Percentiles rank a stretch among this genome's conserved stretches.
phyloP scores from a whole-genome alignment of 139 green algal species.

The Mychonastes homosphaera region DNA sequence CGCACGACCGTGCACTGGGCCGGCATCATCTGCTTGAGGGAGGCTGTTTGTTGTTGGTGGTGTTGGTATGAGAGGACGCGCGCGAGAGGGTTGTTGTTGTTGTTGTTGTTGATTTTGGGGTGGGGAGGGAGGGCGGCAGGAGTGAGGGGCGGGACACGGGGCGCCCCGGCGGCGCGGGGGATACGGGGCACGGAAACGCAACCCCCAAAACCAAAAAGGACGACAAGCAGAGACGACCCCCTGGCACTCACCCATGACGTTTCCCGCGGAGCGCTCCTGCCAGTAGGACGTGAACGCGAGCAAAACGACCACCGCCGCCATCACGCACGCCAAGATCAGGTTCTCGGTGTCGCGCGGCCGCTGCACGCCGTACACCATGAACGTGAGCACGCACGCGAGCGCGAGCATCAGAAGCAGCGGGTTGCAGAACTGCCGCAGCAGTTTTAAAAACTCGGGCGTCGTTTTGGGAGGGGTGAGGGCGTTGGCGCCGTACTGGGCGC shows the following conservation, averaged over 20 bases:
- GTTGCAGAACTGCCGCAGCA: slow-evolving; percentile 31
- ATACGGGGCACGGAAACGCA: too few species aligned
- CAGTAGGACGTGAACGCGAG: slow-evolving; percentile 21
- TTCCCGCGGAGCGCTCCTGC: slow-evolving; percentile 24
- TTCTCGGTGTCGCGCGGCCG: slow-evolving; percentile 21
- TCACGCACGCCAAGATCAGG: slow-evolving; percentile 21
- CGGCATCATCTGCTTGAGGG: slow-evolving; percentile 22
- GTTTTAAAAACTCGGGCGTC: slow-evolving; percentile 21
- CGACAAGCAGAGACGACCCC: too few species aligned
- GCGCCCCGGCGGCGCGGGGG: too few species aligned
- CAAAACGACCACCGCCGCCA: slow-evolving; percentile 23
- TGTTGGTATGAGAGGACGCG: too few species aligned
- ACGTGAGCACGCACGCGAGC: slow-evolving; percentile 22
- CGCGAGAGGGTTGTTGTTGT: too few species aligned
- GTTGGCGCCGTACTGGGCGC: slow-evolving; percentile 21
- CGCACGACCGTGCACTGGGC: slow-evolving; percentile 18
- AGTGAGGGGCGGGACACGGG: too few species aligned
- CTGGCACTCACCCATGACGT: too few species aligned
- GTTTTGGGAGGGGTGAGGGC: slow-evolving; percentile 25
- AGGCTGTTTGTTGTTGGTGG: too few species aligned
- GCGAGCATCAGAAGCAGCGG: slow-evolving; percentile 26
- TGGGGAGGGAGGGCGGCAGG: too few species aligned
- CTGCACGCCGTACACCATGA: slow-evolving; percentile 32
- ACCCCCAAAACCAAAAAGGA: too few species aligned
- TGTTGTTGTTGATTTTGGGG: too few species aligned